Evolutionary conservation across 2,329 filamentous ascomycete genomes (phyloP), one percentile per base, ranked within the genome.

Genomic region (Fusarium oxysporum): DNA sequence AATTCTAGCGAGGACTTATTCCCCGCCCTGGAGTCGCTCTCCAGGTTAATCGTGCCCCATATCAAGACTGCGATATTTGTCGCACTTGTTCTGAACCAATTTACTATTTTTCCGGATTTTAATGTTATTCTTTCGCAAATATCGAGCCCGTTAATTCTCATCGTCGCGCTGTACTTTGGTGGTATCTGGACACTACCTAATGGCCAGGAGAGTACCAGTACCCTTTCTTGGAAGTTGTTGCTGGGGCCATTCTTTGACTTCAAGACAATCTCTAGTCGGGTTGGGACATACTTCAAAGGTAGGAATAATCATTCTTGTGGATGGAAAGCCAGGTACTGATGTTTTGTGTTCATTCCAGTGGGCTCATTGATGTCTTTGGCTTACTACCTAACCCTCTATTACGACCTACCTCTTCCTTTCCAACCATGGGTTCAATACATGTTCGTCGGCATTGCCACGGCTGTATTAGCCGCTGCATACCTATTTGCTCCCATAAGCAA

Each of bases 1-100:
- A 70, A 55, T 35, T 45, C 33, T 25, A 48, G 70, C 21, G 70
- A 72, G 45, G 70, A 72, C 21, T n/a, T 72, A 16, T 72, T 72
- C 40, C 65, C 70, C 4, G 70, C 70, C 3, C 5, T 72, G 25
- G 70, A 72, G 21, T 65, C 70, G 7, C 30, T 72, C 4, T 72
- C 70, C 1, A 70, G 43, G 33, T 16, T 70, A 9, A 40, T 70
- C 10, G 56, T 63, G 2, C 70, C 70, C 1, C 65, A 73, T 9
- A 45, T 72, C 25, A 72, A 72, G 7, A 73, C 45, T 9, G 25
- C 72, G 9, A 30, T 72, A 6, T 65, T 72, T 1, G 16, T 62
- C 4, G 65, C 70, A 6, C 70, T 72, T 8, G 44, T 73, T 3
- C 19, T 72, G 0, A 72, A 72, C 0, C 70, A 72, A 35, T 56